Conservation (phyloP, 768 basidiomycete genomes). For the Lyophyllum shimeji region DNA sequence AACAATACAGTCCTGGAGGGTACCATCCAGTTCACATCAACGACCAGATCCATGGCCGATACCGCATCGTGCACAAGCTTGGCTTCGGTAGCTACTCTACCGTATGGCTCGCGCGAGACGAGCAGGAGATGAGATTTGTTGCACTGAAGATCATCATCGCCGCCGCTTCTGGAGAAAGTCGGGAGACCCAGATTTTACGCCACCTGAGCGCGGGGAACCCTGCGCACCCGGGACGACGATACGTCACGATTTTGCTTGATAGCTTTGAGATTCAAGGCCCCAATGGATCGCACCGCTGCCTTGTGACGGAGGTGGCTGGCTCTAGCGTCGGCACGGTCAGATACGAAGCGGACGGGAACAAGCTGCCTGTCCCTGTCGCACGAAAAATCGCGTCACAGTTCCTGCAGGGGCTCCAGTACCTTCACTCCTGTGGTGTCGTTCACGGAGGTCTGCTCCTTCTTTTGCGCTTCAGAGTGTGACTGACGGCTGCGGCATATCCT, state of each 20-base stretch:
- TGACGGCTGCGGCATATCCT: background rate
- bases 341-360: conserved; percentile 38
- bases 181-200: background rate
- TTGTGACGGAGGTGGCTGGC: conserved; percentile 82
- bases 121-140: conserved; percentile 38
- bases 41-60: conserved; percentile 41
- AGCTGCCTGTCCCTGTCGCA: conserved; percentile 49
- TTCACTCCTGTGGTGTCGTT: conserved; percentile 58
- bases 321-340: conserved; percentile 67
- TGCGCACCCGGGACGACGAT: conserved; percentile 32
- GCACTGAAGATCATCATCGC: conserved; percentile 55
- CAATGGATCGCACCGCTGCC: conserved; percentile 79
- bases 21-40: conserved; percentile 40
- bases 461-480: conserved; percentile 17
- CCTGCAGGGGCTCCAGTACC: conserved; percentile 51
- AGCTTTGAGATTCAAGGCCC: conserved; percentile 76
- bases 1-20: conserved; percentile 31
- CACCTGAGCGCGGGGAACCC: background rate
- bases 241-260: conserved; percentile 67
- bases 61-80: conserved; percentile 53
- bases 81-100: conserved; percentile 52
- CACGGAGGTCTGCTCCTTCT: conserved; percentile 59
- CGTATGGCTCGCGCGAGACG: conserved; percentile 42
- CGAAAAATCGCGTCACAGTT: conserved; percentile 54
- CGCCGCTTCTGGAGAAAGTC: conserved; percentile 30